phyloP scores from a whole-genome alignment of 2,329 filamentous ascomycete genomes.

The Ascochyta fabae region DNA sequence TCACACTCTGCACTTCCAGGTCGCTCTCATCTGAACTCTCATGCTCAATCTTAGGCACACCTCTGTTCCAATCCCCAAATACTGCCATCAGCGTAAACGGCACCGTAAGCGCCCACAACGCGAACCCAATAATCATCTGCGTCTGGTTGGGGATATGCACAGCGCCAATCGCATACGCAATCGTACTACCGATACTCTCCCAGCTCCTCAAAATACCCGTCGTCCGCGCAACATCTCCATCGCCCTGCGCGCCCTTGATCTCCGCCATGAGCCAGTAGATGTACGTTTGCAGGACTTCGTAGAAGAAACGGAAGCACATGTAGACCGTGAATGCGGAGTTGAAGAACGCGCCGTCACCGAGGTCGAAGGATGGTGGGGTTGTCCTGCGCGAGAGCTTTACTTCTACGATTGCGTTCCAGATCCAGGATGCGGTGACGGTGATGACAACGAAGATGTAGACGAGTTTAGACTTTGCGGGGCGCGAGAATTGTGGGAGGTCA shows the following conservation, averaged over 20 bases:
- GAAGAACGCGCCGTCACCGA: constrained; percentile 10
- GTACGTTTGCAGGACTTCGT: constrained; percentile 14
- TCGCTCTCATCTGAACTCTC: constrained; percentile 10
- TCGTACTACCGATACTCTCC: constrained; percentile 12
- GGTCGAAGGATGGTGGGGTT: constrained; percentile 7
- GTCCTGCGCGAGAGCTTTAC: constrained; percentile 3
- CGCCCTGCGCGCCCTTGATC: constrained; percentile 11
- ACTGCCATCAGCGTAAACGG: constrained; percentile 11
- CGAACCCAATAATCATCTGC: constrained; percentile 14
- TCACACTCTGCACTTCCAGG: constrained; percentile 11
- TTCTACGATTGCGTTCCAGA: constrained; percentile 12
- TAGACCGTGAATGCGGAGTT: constrained; percentile 14
- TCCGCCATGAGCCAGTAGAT: constrained; percentile 15
- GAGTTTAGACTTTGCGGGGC: constrained; percentile 5
- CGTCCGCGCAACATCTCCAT: constrained; percentile 14
- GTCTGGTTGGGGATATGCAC: constrained; percentile 13
- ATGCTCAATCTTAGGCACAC: constrained; percentile 1
- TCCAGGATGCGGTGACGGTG: constrained; percentile 13
- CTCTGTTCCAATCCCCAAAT: constrained; percentile 13
- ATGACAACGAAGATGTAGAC: constrained; percentile 11
- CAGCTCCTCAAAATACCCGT: constrained; percentile 12
- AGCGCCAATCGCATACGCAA: constrained; percentile 14
- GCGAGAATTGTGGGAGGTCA: constrained; percentile 8
- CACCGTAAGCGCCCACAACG: constrained; percentile 5
- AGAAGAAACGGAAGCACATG: constrained; percentile 17